These are phyloP conservation scores for Gymnopus androsaceus DNA, from an alignment of 1,284 basidiomycete genomes.

Conservation along the genomic window DNA sequence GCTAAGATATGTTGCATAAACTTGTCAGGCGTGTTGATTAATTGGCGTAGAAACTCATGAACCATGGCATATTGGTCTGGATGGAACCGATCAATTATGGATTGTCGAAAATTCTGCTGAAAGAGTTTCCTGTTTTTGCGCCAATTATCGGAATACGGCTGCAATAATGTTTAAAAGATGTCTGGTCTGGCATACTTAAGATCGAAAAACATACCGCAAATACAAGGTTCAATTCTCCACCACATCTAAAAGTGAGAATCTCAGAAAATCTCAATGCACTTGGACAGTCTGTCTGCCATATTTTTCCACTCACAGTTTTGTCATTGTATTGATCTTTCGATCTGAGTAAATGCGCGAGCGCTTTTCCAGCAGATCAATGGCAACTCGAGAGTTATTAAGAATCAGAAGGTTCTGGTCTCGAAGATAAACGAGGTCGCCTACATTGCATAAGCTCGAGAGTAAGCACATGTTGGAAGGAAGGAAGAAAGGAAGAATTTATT, in stretches of 20 bases:
- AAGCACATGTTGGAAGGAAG: not conserved
- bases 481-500: not conserved
- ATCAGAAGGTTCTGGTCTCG: conserved; percentile 29
- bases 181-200: too few species aligned
- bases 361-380: conserved; percentile 49
- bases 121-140: conserved; percentile 28
- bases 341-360: conserved; percentile 49
- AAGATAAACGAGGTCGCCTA: conserved; percentile 3
- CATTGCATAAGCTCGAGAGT: too few species aligned
- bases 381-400: conserved; percentile 39
- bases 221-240: not conserved
- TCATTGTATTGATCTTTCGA: conserved; percentile 41
- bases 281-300: not conserved
- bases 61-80: conserved; percentile 26
- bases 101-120: conserved; percentile 30
- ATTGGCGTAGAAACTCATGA: conserved; percentile 23
- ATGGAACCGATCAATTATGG: conserved; percentile 21
- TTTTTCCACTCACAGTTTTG: not conserved
- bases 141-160: conserved; percentile 24
- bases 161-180: not conserved
- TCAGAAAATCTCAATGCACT: not conserved
- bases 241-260: not conserved
- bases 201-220: not conserved
- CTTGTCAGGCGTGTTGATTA: conserved; percentile 23
- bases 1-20: conserved; percentile 28